phyloP scores from a whole-genome alignment of 2,329 filamentous ascomycete species.

The Ophiostoma quercus region DNA sequence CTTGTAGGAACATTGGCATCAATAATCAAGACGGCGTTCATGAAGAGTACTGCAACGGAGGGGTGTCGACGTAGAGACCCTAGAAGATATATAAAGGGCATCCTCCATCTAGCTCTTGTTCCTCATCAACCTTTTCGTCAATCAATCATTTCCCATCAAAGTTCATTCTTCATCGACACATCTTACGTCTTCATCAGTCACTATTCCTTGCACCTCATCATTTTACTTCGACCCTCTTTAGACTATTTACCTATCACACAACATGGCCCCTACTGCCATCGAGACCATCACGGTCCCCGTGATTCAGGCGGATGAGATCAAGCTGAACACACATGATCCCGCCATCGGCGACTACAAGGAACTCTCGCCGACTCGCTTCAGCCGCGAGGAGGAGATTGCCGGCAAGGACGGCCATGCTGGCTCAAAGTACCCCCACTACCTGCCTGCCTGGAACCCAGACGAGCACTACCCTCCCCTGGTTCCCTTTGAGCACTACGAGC shows the following conservation, averaged over 20 bases:
- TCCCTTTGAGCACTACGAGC: slow-evolving; percentile 63
- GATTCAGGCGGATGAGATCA: slow-evolving; percentile 27
- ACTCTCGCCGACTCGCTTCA: slow-evolving; percentile 24
- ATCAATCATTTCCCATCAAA: background rate
- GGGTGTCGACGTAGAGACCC: background rate
- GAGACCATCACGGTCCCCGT: slow-evolving; percentile 28
- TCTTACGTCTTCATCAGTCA: background rate
- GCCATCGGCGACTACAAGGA: slow-evolving; percentile 30
- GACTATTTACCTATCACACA: background rate
- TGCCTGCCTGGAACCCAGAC: slow-evolving; percentile 57
- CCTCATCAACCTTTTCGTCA: background rate
- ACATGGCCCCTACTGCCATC: slow-evolving; percentile 25
- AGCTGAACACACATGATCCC: slow-evolving; percentile 38
- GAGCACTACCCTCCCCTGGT: slow-evolving; percentile 57
- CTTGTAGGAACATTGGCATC: background rate
- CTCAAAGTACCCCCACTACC: slow-evolving; percentile 55
- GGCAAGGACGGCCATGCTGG: slow-evolving; percentile 26
- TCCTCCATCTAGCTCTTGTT: background rate
- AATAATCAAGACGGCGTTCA: slow-evolving; percentile 3
- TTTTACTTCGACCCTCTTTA: background rate
- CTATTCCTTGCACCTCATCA: background rate
- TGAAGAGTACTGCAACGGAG: background rate
- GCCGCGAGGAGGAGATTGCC: slow-evolving; percentile 26
- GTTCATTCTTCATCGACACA: too few species aligned
- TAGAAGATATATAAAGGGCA: background rate